Conservation (phyloP, 2,329 filamentous ascomycete species). For the Fusarium nurragi region DNA sequence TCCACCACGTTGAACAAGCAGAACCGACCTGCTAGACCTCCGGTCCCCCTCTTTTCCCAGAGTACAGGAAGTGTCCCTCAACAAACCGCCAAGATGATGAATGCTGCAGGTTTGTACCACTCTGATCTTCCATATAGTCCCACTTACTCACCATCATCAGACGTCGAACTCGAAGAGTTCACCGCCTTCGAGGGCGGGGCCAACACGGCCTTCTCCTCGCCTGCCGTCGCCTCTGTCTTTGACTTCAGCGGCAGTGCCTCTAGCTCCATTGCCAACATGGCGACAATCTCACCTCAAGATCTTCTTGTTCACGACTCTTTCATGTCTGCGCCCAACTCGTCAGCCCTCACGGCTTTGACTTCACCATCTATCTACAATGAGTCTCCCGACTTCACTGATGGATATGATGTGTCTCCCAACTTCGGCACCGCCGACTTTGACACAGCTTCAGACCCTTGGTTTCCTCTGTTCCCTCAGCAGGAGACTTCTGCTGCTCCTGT, state of each 20-base stretch:
- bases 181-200: slow-evolving; percentile 64
- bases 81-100: slow-evolving; percentile 57
- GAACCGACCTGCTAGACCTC: slow-evolving; percentile 66
- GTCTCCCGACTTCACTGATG: slow-evolving; percentile 76
- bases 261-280: too few relatives aligned
- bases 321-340: slow-evolving; percentile 82
- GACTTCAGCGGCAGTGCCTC: slow-evolving; percentile 61
- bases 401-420: slow-evolving; percentile 81
- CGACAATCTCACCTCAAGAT: slow-evolving; percentile 87
- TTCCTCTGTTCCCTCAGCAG: slow-evolving; percentile 74
- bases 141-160: slow-evolving; percentile 55
- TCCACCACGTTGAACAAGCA: slow-evolving; percentile 66
- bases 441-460: slow-evolving; percentile 69
- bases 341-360: slow-evolving; percentile 83
- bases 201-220: slow-evolving; percentile 63
- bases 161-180: slow-evolving; percentile 68
- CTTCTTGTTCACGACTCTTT: slow-evolving; percentile 75
- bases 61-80: slow-evolving; percentile 63
- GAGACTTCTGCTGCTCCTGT: slow-evolving; percentile 46
- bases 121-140: not conserved
- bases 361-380: slow-evolving; percentile 83
- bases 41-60: slow-evolving; percentile 77
- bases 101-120: slow-evolving; percentile 52
- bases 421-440: slow-evolving; percentile 70
- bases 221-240: slow-evolving; percentile 60